Evolutionary conservation across 495 filamentous ascomycete genomes (phyloP).

Genomic region (Oidiodendron maius): DNA sequence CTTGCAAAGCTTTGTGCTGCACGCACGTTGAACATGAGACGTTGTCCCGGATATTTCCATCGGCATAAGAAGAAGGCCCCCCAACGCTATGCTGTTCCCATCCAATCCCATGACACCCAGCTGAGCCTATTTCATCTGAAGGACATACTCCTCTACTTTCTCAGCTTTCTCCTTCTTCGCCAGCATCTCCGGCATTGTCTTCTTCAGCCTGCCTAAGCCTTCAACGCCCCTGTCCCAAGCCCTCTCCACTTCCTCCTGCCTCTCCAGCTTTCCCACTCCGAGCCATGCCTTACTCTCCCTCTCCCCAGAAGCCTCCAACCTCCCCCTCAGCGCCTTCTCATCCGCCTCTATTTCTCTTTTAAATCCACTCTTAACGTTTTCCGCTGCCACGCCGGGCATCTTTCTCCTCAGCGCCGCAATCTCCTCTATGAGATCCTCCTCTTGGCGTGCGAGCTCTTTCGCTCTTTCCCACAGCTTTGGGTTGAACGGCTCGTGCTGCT

Average conservation of each 20-base stretch:
- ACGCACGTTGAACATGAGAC: not conserved
- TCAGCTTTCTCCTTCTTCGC: slow-evolving; percentile 74
- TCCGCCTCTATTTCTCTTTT: slow-evolving; percentile 20
- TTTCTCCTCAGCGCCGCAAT: slow-evolving; percentile 67
- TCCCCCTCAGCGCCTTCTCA: slow-evolving; percentile 19
- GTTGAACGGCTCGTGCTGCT: slow-evolving; percentile 77
- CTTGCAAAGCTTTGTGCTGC: not conserved
- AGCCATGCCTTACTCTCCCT: slow-evolving; percentile 12
- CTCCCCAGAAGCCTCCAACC: slow-evolving; percentile 18
- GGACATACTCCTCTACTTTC: slow-evolving; percentile 56
- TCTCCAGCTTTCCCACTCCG: slow-evolving; percentile 29
- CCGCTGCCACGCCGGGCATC: slow-evolving; percentile 52
- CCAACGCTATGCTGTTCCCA: slow-evolving; percentile 1
- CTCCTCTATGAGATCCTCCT: slow-evolving; percentile 67
- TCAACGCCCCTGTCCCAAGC: slow-evolving; percentile 45
- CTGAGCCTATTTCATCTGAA: slow-evolving; percentile 10
- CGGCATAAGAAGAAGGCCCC: not conserved
- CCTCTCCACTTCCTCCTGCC: slow-evolving; percentile 43
- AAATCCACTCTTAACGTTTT: slow-evolving; percentile 31
- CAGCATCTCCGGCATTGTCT: slow-evolving; percentile 62
- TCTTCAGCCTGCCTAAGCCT: slow-evolving; percentile 46
- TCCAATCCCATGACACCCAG: not conserved
- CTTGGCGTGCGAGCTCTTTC: slow-evolving; percentile 57
- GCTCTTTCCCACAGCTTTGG: slow-evolving; percentile 60
- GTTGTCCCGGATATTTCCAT: slow-evolving; percentile 5